phyloP scores from a whole-genome alignment of 768 basidiomycete species.

The Tricholoma sp. region DNA sequence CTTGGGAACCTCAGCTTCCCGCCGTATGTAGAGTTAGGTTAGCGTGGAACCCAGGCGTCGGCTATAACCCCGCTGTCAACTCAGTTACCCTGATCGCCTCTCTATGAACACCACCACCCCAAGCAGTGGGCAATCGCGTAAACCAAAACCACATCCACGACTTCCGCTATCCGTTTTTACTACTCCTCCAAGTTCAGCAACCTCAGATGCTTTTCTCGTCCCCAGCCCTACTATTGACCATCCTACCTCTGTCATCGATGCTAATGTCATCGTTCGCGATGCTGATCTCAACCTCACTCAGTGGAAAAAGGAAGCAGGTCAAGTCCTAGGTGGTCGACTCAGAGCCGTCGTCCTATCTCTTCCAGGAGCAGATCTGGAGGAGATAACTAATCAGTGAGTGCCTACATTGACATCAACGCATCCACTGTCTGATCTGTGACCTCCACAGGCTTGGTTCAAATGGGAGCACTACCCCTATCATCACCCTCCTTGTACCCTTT shows the following conservation, averaged over 20 bases:
- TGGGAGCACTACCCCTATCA: conserved; percentile 27
- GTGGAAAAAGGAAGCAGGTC: conserved; percentile 51
- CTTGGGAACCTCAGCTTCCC: neutral
- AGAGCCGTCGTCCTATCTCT: conserved; percentile 56
- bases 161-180: conserved; percentile 75
- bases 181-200: conserved; percentile 58
- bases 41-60: neutral
- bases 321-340: conserved; percentile 38
- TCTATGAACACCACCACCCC: conserved; percentile 23
- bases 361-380: conserved; percentile 36
- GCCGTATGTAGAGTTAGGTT: neutral
- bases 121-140: conserved; percentile 48
- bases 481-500: conserved; percentile 63
- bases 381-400: conserved; percentile 44
- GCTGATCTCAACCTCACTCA: conserved; percentile 35
- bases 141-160: conserved; percentile 60
- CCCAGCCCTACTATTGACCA: conserved; percentile 64
- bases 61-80: neutral
- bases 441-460: conserved; percentile 9
- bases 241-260: conserved; percentile 63
- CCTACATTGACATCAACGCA: neutral
- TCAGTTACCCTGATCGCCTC: conserved; percentile 13
- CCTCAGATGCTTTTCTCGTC: conserved; percentile 61
- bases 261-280: conserved; percentile 48
- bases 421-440: neutral